A percentile compares a stretch with the other conserved stretches of the same genome.
Evolutionary conservation across 2,329 filamentous ascomycete genomes (phyloP).

Genomic region (Trichoderma oligosporum): DNA sequence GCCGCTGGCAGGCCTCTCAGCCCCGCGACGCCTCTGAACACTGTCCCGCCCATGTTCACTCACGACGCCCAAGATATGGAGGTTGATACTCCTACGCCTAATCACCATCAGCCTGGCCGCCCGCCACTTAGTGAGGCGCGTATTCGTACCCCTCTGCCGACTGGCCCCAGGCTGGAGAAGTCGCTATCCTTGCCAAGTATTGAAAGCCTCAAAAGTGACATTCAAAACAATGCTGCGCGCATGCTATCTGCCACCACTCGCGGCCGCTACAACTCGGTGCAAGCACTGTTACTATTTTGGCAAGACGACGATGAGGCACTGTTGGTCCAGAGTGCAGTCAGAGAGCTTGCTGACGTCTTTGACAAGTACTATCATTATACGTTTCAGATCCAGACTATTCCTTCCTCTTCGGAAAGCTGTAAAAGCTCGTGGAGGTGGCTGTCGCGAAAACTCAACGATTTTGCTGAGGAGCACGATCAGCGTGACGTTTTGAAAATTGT

Average conservation of each 20-base stretch:
- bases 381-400: constrained; percentile 48
- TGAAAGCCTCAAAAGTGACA: constrained; percentile 48
- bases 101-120: constrained; percentile 35
- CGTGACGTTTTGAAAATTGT: constrained; percentile 57
- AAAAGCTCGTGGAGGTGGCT: constrained; percentile 54
- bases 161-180: constrained; percentile 53
- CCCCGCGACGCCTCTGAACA: constrained; percentile 39
- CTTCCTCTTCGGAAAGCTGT: constrained; percentile 44
- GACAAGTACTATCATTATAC: constrained; percentile 51
- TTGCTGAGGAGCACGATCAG: constrained; percentile 51
- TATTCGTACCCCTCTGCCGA: constrained; percentile 54
- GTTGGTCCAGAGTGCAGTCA: constrained; percentile 40
- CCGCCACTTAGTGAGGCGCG: constrained; percentile 45
- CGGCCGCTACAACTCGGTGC: constrained; percentile 51
- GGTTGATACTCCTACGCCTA: constrained; percentile 40
- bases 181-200: constrained; percentile 47
- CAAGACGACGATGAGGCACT: constrained; percentile 48
- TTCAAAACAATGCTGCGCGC: constrained; percentile 49
- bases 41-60: constrained; percentile 38
- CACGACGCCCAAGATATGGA: constrained; percentile 55
- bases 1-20: constrained; percentile 45
- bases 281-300: constrained; percentile 54
- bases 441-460: constrained; percentile 48
- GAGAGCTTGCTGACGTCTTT: constrained; percentile 49
- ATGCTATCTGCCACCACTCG: constrained; percentile 49